Base-by-base conservation (phyloP, 2,329 filamentous ascomycete genomes). In the Zasmidium cellare region DNA sequence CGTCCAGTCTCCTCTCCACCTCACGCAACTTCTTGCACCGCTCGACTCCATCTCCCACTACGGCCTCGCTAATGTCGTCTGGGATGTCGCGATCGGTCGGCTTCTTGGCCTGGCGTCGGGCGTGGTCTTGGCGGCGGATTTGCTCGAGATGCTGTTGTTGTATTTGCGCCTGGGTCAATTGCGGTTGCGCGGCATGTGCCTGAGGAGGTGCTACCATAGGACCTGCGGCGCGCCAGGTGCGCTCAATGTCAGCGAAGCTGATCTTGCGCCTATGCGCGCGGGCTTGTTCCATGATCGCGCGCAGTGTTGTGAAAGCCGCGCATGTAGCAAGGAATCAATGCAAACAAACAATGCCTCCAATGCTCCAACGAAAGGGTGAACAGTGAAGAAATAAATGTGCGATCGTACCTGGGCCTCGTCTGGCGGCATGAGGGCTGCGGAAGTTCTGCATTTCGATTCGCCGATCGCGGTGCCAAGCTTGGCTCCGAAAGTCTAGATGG, bases 71-170 rank as follows among this genome's bases (percentile, higher is more conserved):
- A 25, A 73, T 62, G 56, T 91, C 92, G 64, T 97, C 92, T 41
- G 94, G 92, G 23, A 99, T 86, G 68, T 91, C 94, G 81, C 91
- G 96, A 76, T 99, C 94, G 58, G 92, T 97, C 1, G 94, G 94
- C 76, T 93, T 96, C 71, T 87, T 87, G 71, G 90, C 91, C 66
- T 91, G 87, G 60, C 92, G 86, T 74, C 92, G 91, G 62, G 85
- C 81, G 65, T 80, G 82, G 46, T 85, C 84, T 64, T 81, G 76
- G 41, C 69, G 67, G 38, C 71, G 69, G 55, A 73, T 65, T 49
- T 76, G 74, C 60, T 76, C 76, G 57, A 75, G 73, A 58, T 77
- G 73, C 62, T 79, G 77, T 56, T 75, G 74, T 56, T 79, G 76
- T 54, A 79, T 71, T 63, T 80, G 78, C 67, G 77, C 72, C 57